Percentiles rank a stretch among this genome's conserved stretches.
phyloP scores from a whole-genome alignment of 2,329 filamentous ascomycete genomes.

The Ophiocordyceps camponoti-floridani region DNA sequence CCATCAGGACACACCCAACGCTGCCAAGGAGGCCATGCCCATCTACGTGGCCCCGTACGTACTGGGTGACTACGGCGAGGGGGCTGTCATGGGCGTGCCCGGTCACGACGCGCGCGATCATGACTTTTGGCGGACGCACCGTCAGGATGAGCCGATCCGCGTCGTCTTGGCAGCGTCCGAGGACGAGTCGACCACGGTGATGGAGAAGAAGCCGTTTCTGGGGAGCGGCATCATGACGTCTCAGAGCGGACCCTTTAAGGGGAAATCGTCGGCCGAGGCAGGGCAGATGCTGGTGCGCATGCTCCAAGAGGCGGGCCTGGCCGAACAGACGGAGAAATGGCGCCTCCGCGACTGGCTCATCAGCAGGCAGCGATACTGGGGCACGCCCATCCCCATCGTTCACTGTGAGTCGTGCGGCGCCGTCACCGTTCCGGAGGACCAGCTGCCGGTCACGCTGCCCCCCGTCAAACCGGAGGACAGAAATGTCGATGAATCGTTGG shows the following conservation, averaged over 20 bases:
- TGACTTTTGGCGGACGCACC: constrained; percentile 62
- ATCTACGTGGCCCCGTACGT: constrained; percentile 77
- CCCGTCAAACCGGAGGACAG: constrained; percentile 23
- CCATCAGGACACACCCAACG: constrained; percentile 28
- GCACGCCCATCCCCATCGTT: constrained; percentile 73
- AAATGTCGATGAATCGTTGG: constrained; percentile 48
- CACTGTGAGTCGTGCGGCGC: constrained; percentile 63
- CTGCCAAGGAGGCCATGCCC: constrained; percentile 41
- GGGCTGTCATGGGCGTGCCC: constrained; percentile 83
- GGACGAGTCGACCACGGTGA: constrained; percentile 24
- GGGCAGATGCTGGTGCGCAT: constrained; percentile 39
- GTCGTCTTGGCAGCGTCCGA: constrained; percentile 40
- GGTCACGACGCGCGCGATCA: constrained; percentile 67
- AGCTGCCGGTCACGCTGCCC: constrained; percentile 64
- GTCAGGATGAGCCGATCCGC: constrained; percentile 38
- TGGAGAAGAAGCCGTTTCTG: constrained; percentile 37
- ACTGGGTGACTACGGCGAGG: constrained; percentile 68
- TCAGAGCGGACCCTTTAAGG: constrained; percentile 45
- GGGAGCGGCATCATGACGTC: constrained; percentile 50
- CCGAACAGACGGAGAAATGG: constrained; percentile 52
- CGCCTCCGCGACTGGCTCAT: constrained; percentile 78
- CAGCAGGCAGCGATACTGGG: constrained; percentile 87
- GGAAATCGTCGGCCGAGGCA: constrained; percentile 44
- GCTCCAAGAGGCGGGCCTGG: constrained; percentile 37
- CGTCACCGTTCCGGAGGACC: constrained; percentile 57